phyloP scores from a whole-genome alignment of 129 eudicot genomes.

The Gnaphalium uliginosum region DNA sequence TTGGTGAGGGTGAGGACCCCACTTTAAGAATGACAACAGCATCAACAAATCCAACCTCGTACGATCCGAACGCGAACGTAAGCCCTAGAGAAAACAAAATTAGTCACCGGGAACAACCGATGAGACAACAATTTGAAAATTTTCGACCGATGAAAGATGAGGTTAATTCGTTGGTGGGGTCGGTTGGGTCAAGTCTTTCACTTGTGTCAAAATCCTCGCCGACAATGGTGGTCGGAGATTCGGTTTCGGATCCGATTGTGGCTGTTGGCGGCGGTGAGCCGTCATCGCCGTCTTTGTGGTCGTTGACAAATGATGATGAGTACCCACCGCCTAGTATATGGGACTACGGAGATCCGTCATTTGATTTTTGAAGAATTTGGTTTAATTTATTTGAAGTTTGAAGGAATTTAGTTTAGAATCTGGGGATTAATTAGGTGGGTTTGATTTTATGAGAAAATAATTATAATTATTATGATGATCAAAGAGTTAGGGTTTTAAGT shows the following conservation, averaged over 20 bases:
- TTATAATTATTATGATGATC: background rate
- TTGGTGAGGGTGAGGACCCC: slow-evolving; percentile 30
- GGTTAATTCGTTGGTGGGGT: slow-evolving; percentile 45
- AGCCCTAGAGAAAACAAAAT: slow-evolving; percentile 30
- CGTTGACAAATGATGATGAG: slow-evolving; percentile 48
- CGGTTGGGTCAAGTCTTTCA: slow-evolving; percentile 46
- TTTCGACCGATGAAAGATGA: slow-evolving; percentile 31
- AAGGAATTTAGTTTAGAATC: background rate
- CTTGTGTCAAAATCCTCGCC: slow-evolving; percentile 23
- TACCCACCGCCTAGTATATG: slow-evolving; percentile 54
- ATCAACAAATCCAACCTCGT: slow-evolving; percentile 30
- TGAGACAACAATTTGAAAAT: slow-evolving; percentile 14
- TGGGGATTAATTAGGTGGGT: background rate
- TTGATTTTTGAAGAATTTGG: slow-evolving; percentile 42
- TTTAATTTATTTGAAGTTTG: background rate
- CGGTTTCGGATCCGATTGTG: slow-evolving; percentile 48
- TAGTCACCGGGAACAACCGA: slow-evolving; percentile 22
- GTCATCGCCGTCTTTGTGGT: slow-evolving; percentile 46
- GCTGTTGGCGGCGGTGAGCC: slow-evolving; percentile 29
- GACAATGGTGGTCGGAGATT: slow-evolving; percentile 28
- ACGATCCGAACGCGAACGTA: slow-evolving; percentile 26
- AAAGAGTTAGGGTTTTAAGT: slow-evolving; percentile 26
- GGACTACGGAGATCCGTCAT: slow-evolving; percentile 72
- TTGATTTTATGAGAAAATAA: background rate
- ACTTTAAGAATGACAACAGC: slow-evolving; percentile 28